Evolutionary conservation across 2,329 filamentous ascomycete species (phyloP).

Genomic region (Epichloe elymi): DNA sequence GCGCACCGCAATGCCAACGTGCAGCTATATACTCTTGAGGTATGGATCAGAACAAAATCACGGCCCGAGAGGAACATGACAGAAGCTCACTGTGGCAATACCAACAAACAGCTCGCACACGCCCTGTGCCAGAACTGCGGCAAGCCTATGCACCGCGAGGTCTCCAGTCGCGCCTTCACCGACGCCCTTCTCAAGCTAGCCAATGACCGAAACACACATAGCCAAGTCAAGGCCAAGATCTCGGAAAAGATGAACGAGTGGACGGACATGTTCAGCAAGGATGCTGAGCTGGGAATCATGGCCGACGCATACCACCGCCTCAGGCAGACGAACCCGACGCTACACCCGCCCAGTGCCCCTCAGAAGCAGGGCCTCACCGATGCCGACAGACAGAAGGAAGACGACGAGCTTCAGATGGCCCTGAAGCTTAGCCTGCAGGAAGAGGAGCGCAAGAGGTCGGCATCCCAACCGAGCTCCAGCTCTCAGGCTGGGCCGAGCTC

Average conservation of each 20-base stretch:
- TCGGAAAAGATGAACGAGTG: constrained; percentile 93
- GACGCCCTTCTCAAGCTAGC: constrained; percentile 84
- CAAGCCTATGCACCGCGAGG: constrained; percentile 71
- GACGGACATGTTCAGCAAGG: constrained; percentile 84
- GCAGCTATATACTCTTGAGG: constrained; percentile 86
- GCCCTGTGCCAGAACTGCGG: constrained; percentile 88
- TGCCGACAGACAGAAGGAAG: constrained; percentile 82
- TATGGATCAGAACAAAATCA: constrained; percentile 19
- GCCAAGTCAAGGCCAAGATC: constrained; percentile 94
- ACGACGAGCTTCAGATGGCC: constrained; percentile 94
- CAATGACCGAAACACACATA: constrained; percentile 88
- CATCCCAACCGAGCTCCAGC: constrained; percentile 22
- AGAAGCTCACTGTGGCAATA: not conserved
- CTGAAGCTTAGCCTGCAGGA: constrained; percentile 87
- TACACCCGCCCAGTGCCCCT: constrained; percentile 85
- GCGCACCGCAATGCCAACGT: constrained; percentile 93
- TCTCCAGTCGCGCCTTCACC: constrained; percentile 85
- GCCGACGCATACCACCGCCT: constrained; percentile 83
- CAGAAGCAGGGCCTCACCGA: constrained; percentile 88
- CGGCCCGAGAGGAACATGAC: not conserved
- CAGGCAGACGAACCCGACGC: constrained; percentile 71
- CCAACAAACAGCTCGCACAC: constrained; percentile 55
- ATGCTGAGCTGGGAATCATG: constrained; percentile 94
- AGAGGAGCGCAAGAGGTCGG: constrained; percentile 49
- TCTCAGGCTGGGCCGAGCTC: constrained; percentile 23